These are phyloP conservation scores for Lichtheimia ramosa DNA, from an alignment of 371 early-diverging fungal genomes.

Conservation along the genomic window DNA sequence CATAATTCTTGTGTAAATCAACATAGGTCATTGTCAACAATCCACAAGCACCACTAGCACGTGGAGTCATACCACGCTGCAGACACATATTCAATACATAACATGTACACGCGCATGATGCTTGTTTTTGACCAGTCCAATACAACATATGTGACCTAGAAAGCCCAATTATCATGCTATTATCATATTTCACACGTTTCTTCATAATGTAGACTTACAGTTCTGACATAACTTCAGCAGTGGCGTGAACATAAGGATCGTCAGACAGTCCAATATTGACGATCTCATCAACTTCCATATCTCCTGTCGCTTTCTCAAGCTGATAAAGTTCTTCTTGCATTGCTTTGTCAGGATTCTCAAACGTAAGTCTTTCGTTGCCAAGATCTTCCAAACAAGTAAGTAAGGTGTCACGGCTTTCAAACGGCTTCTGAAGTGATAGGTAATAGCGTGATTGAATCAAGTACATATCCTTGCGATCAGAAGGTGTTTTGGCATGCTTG, in stretches of 20 bases:
- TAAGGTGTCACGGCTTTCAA: slow-evolving; percentile 23
- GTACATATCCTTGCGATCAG: slow-evolving; percentile 36
- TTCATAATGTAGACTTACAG: slow-evolving; percentile 19
- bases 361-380: slow-evolving; percentile 16
- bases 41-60: slow-evolving; percentile 22
- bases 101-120: slow-evolving; percentile 32
- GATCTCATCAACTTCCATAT: slow-evolving; percentile 21
- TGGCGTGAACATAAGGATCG: slow-evolving; percentile 19
- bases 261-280: slow-evolving; percentile 21
- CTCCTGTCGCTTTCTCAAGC: slow-evolving; percentile 11
- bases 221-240: slow-evolving; percentile 39
- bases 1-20: slow-evolving; percentile 22
- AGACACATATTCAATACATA: slow-evolving; percentile 27
- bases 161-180: neutral
- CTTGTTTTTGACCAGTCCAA: slow-evolving; percentile 35
- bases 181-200: neutral
- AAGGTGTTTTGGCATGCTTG: slow-evolving; percentile 24
- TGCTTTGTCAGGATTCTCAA: slow-evolving; percentile 6
- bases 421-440: slow-evolving; percentile 35
- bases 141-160: slow-evolving; percentile 30
- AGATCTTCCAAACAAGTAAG: slow-evolving; percentile 31
- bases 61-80: slow-evolving; percentile 23
- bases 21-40: slow-evolving; percentile 26
- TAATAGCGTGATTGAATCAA: slow-evolving; percentile 39
- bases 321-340: slow-evolving; percentile 18